Evolutionary conservation across 2,329 filamentous ascomycete genomes (phyloP).

Genomic region (Myriosclerotinia scirpicola): DNA sequence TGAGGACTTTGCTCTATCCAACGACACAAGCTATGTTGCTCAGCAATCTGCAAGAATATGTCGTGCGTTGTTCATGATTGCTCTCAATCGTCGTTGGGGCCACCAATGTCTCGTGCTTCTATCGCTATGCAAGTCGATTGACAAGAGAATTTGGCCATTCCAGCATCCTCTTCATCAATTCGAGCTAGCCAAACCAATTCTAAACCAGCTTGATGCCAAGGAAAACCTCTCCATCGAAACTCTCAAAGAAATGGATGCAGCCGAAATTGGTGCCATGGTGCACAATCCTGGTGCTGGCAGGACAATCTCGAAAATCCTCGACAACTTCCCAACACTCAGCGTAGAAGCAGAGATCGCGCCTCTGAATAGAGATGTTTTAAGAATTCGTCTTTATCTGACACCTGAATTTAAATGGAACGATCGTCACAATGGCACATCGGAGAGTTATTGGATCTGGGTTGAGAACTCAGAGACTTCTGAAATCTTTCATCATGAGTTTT

Average conservation of each 20-base stretch:
- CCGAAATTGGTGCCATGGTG: slow-evolving; percentile 86
- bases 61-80: slow-evolving; percentile 94
- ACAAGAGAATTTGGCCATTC: slow-evolving; percentile 92
- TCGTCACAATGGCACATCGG: slow-evolving; percentile 85
- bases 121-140: slow-evolving; percentile 93
- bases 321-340: slow-evolving; percentile 88
- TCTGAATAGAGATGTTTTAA: slow-evolving; percentile 87
- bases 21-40: slow-evolving; percentile 90
- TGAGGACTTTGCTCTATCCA: slow-evolving; percentile 90
- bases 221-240: slow-evolving; percentile 74
- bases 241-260: slow-evolving; percentile 87
- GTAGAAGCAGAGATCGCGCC: slow-evolving; percentile 95
- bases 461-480: slow-evolving; percentile 97
- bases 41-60: slow-evolving; percentile 96
- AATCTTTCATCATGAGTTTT: slow-evolving; percentile 97
- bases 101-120: slow-evolving; percentile 90
- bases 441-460: slow-evolving; percentile 98
- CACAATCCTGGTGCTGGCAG: slow-evolving; percentile 87
- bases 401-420: slow-evolving; percentile 97
- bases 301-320: slow-evolving; percentile 76
- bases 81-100: slow-evolving; percentile 91
- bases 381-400: slow-evolving; percentile 82
- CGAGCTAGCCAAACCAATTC: slow-evolving; percentile 77
- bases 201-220: slow-evolving; percentile 84
- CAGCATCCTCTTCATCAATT: slow-evolving; percentile 96